Conservation (phyloP, 495 filamentous ascomycete species). For the Talaromyces nanjingensis region DNA sequence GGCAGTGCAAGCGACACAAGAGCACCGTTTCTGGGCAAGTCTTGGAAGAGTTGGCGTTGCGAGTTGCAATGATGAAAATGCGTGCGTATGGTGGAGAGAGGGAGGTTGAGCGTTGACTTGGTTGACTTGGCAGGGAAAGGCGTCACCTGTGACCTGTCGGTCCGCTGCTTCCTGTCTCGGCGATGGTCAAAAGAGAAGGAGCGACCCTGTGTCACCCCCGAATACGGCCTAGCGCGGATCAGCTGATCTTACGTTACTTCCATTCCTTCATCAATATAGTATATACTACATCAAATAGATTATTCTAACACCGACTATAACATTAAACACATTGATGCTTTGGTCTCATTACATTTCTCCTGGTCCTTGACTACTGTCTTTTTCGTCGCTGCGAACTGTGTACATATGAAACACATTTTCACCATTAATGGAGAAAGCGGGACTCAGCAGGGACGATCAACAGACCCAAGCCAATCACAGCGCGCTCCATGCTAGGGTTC, state of each 20-base stretch:
- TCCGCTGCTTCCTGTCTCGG: neutral
- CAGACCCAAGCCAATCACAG: neutral
- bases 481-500: neutral
- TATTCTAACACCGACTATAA: no score
- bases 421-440: neutral
- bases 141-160: neutral
- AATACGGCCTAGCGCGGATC: neutral
- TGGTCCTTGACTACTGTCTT: no score
- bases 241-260: neutral
- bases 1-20: neutral
- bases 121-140: neutral
- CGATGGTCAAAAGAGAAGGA: neutral
- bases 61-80: neutral
- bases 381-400: no score
- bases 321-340: no score
- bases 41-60: neutral
- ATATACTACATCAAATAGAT: no score
- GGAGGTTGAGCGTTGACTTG: neutral
- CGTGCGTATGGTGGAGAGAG: neutral
- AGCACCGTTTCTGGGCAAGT: conserved; percentile 2
- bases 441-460: neutral
- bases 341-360: no score
- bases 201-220: neutral
- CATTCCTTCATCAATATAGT: neutral
- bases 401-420: neutral